A percentile compares a stretch with the other conserved stretches of the same genome.
These are phyloP conservation scores for Auriscalpium vulgare DNA, from an alignment of 768 basidiomycete species.

Conservation along the genomic window DNA sequence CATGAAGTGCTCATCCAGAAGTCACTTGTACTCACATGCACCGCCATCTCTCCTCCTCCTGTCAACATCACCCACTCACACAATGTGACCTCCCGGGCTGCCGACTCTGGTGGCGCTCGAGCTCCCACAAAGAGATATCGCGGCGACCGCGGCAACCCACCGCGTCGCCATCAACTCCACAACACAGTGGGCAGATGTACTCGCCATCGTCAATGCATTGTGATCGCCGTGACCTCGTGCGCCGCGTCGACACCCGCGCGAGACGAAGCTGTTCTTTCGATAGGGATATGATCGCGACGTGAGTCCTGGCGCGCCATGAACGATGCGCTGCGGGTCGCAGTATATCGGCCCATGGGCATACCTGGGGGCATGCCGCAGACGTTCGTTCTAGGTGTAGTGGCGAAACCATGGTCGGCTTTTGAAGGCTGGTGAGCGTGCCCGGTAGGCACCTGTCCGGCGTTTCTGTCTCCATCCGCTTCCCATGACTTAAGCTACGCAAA, in stretches of 20 bases:
- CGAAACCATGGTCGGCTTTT: too few relatives aligned
- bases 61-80: too few relatives aligned
- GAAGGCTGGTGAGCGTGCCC: too few relatives aligned
- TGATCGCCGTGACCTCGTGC: not conserved
- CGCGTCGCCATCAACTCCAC: not conserved
- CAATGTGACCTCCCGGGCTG: too few relatives aligned
- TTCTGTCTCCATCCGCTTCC: too few relatives aligned
- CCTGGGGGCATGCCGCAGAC: not conserved
- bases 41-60: too few relatives aligned
- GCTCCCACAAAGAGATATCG: not conserved
- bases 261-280: not conserved
- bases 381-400: not conserved
- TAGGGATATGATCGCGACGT: not conserved
- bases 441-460: too few relatives aligned
- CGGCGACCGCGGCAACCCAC: not conserved
- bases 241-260: not conserved
- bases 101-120: too few relatives aligned
- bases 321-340: not conserved
- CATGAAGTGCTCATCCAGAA: too few relatives aligned
- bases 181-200: not conserved
- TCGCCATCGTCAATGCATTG: not conserved
- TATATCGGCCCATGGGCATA: not conserved
- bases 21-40: too few relatives aligned
- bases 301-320: not conserved
- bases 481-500: too few relatives aligned